Conservation (phyloP, 2,329 filamentous ascomycete species). For the Rugonectria rugulosa region DNA sequence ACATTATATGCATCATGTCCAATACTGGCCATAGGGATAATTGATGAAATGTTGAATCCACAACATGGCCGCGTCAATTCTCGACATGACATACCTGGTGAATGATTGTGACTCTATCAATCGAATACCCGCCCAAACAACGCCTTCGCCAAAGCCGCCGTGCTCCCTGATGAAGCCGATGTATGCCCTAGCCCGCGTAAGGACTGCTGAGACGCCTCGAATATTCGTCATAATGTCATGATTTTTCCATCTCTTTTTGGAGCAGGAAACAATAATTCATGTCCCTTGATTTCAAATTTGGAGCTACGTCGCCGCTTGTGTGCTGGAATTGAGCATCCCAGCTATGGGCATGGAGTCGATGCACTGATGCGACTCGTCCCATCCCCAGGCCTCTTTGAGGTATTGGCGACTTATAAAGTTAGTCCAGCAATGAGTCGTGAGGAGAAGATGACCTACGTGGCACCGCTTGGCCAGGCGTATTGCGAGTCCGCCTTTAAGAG, state of each 20-base stretch:
- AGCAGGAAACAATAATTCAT: background rate
- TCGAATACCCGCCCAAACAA: no score
- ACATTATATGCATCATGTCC: no score
- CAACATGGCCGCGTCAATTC: no score
- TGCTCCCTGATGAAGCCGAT: no score
- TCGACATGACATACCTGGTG: no score
- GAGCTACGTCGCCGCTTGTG: conserved; percentile 16
- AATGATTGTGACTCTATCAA: no score
- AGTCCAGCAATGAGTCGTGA: background rate
- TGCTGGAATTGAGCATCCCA: conserved; percentile 30
- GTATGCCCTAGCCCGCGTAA: no score
- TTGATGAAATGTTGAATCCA: no score
- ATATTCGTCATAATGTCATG: background rate
- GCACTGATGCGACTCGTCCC: conserved; percentile 32
- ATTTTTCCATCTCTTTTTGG: background rate
- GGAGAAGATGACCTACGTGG: conserved; percentile 30
- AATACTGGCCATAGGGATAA: no score
- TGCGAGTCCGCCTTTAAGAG: conserved; percentile 42
- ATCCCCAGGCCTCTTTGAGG: conserved; percentile 35
- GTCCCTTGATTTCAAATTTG: background rate
- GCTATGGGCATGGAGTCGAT: conserved; percentile 32
- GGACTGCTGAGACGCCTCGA: no score
- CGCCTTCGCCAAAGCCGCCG: no score
- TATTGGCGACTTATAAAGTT: conserved; percentile 29
- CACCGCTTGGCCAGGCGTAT: conserved; percentile 40